Evolutionary conservation across 129 eudicot genomes (phyloP).

Genomic region (Deinandra increscens): DNA sequence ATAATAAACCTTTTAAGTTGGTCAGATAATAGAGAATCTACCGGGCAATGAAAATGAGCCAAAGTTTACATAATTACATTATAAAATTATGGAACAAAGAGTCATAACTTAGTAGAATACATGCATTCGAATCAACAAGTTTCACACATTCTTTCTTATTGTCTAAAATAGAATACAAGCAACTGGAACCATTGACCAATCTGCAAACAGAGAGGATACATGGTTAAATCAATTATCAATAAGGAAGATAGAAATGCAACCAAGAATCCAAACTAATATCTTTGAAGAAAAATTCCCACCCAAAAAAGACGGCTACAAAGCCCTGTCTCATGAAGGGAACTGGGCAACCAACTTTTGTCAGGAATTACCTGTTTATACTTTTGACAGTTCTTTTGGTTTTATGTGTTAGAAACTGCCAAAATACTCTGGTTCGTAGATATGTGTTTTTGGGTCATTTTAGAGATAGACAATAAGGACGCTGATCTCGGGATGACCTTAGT

Average conservation of each 20-base stretch:
- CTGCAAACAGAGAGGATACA: slow-evolving; percentile 10
- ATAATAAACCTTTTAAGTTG: too few species aligned
- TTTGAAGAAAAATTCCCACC: background rate
- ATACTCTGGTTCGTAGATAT: too few species aligned
- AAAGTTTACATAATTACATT: background rate
- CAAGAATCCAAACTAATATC: background rate
- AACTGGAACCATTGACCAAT: slow-evolving; percentile 8
- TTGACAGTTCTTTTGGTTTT: too few species aligned
- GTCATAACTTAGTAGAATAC: background rate
- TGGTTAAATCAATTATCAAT: slow-evolving; percentile 1
- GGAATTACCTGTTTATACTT: too few species aligned
- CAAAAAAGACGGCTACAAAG: background rate
- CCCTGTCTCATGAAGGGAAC: background rate
- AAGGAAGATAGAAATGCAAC: slow-evolving; percentile 5
- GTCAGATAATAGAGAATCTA: too few species aligned
- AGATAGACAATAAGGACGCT: too few species aligned
- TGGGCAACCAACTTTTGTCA: background rate
- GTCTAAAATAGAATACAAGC: background rate
- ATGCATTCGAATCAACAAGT: background rate
- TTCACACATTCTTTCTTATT: background rate
- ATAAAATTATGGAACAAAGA: background rate
- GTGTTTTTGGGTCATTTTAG: background rate
- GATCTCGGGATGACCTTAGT: background rate
- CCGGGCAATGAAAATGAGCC: background rate
- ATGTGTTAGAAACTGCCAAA: too few species aligned